These are phyloP conservation scores for Cudoniella acicularis DNA, from an alignment of 495 filamentous ascomycete genomes.

Conservation along the genomic window DNA sequence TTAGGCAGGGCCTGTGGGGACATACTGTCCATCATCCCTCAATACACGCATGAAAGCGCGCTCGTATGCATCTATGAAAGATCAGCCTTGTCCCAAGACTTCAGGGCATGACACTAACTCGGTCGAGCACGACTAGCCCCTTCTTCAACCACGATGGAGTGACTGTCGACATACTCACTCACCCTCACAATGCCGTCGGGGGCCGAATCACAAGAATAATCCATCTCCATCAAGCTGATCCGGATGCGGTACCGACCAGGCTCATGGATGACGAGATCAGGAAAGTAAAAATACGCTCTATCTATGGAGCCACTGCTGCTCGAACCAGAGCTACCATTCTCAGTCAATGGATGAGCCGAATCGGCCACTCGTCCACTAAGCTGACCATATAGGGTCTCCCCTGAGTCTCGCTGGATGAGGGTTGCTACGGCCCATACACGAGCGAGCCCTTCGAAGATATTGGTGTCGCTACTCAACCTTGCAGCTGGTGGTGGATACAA, in stretches of 20 bases:
- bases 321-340: neutral
- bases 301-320: slow-evolving; percentile 4
- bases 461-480: slow-evolving; percentile 13
- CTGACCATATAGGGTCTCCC: slow-evolving; percentile 14
- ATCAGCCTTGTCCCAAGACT: neutral
- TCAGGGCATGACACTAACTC: slow-evolving; percentile 10
- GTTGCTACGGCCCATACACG: slow-evolving; percentile 22
- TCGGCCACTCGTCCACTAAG: slow-evolving; percentile 20
- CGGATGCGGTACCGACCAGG: slow-evolving; percentile 21
- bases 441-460: slow-evolving; percentile 14
- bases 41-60: slow-evolving; percentile 19
- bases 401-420: slow-evolving; percentile 15
- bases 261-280: slow-evolving; percentile 16
- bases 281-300: slow-evolving; percentile 24
- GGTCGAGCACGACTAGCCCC: slow-evolving; percentile 7
- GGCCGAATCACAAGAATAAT: slow-evolving; percentile 11
- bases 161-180: slow-evolving; percentile 19
- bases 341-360: slow-evolving; percentile 23
- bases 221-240: slow-evolving; percentile 24
- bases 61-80: slow-evolving; percentile 14
- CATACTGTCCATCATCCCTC: slow-evolving; percentile 17
- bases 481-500: slow-evolving; percentile 23
- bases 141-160: slow-evolving; percentile 19
- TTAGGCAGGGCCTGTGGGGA: slow-evolving; percentile 1
- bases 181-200: slow-evolving; percentile 14